Evolutionary conservation across 805 yeast genomes (phyloP).

Genomic region (Candida golubevii): DNA sequence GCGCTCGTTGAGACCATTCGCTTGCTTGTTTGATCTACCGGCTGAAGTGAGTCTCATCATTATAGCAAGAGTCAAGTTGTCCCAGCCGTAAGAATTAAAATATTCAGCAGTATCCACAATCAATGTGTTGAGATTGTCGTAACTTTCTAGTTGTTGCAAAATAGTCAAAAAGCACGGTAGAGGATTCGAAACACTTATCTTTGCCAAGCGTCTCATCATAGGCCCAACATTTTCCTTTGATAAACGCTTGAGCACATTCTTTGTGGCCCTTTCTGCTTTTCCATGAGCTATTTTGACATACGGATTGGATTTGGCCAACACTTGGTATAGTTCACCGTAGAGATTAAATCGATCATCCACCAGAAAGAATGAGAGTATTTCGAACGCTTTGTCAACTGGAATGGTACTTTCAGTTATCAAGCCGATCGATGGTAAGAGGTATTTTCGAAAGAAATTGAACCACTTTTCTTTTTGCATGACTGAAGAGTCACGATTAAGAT

Average conservation of each 20-base stretch:
- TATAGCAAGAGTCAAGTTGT: constrained; percentile 69
- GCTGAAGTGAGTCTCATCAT: constrained; percentile 61
- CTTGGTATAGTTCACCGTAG: constrained; percentile 72
- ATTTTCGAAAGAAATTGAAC: constrained; percentile 61
- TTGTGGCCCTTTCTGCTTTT: constrained; percentile 74
- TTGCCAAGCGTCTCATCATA: constrained; percentile 70
- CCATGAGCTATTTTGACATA: constrained; percentile 56
- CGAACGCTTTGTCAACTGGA: constrained; percentile 56
- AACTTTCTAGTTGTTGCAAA: constrained; percentile 82
- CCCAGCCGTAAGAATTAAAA: constrained; percentile 80
- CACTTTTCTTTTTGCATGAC: constrained; percentile 27
- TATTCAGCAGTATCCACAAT: constrained; percentile 75
- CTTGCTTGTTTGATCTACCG: constrained; percentile 64
- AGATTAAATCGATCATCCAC: constrained; percentile 65
- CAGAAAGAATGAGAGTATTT: constrained; percentile 50
- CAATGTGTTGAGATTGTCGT: constrained; percentile 74
- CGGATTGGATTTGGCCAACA: constrained; percentile 51
- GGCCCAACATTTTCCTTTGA: constrained; percentile 73
- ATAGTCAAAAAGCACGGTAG: constrained; percentile 68
- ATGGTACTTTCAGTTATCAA: constrained; percentile 54
- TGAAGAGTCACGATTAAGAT: constrained; percentile 21
- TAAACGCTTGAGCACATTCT: constrained; percentile 70
- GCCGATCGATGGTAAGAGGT: constrained; percentile 59
- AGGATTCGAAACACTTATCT: constrained; percentile 72
- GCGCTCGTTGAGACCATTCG: constrained; percentile 74